phyloP scores from a whole-genome alignment of 148 eudicot species.

The Fagopyrum homotropicum region DNA sequence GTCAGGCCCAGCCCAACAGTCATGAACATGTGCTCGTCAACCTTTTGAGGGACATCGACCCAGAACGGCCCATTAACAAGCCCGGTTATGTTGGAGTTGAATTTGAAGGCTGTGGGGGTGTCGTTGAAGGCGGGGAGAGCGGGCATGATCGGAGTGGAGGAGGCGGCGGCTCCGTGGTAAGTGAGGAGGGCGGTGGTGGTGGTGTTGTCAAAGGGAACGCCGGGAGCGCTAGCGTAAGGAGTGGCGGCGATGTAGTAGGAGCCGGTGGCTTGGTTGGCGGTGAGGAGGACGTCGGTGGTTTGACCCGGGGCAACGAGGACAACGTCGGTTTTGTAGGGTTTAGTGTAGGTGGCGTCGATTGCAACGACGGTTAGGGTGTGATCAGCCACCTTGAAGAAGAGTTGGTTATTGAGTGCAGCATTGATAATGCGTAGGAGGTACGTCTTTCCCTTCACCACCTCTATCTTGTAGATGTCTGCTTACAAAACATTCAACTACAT shows the following conservation, averaged over 20 bases:
- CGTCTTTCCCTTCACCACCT: conserved; percentile 45
- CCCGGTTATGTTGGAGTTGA: conserved; percentile 41
- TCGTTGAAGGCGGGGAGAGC: conserved; percentile 46
- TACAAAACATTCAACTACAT: background rate
- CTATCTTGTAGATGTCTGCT: conserved; percentile 33
- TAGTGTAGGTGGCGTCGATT: conserved; percentile 63
- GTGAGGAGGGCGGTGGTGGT: conserved; percentile 53
- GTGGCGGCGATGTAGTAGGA: conserved; percentile 63
- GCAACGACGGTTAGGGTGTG: conserved; percentile 65
- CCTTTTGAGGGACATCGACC: conserved; percentile 24
- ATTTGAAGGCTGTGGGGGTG: conserved; percentile 48
- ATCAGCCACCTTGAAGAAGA: conserved; percentile 62
- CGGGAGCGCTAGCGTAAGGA: conserved; percentile 36
- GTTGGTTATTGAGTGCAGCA: conserved; percentile 64
- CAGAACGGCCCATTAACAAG: conserved; percentile 36
- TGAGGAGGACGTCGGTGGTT: conserved; percentile 57
- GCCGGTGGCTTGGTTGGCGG: conserved; percentile 32
- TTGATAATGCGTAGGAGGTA: conserved; percentile 70
- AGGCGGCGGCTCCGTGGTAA: conserved; percentile 18
- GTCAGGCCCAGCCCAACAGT: conserved; percentile 46
- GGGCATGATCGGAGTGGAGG: conserved; percentile 35
- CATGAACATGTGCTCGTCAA: conserved; percentile 55
- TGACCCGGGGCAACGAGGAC: conserved; percentile 65
- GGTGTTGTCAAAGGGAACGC: conserved; percentile 32
- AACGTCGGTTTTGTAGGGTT: conserved; percentile 39